phyloP scores from a whole-genome alignment of 352 stramenopile genomes.

The Globisporangium rhizosaccharum region DNA sequence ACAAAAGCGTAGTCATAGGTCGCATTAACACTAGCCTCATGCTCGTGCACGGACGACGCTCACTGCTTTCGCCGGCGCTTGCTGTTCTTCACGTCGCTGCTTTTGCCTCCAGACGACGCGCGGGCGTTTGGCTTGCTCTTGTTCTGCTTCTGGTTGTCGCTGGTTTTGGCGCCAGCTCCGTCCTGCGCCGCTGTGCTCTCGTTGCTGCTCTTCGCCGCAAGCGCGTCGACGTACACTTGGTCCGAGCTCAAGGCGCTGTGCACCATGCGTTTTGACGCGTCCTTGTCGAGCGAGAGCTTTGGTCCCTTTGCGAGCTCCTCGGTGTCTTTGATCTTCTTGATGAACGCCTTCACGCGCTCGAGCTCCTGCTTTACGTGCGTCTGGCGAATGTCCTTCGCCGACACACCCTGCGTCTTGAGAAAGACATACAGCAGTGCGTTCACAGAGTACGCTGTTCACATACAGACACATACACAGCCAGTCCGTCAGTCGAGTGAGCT shows the following conservation, averaged over 20 bases:
- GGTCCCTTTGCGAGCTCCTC: constrained; percentile 77
- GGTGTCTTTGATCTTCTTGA: constrained; percentile 89
- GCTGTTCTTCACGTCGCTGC: constrained; percentile 45
- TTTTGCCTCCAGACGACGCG: constrained; percentile 29
- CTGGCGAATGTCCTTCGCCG: constrained; percentile 83
- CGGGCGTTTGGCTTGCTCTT: constrained; percentile 34
- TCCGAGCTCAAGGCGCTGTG: constrained; percentile 82
- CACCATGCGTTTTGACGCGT: constrained; percentile 76
- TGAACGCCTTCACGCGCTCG: constrained; percentile 83
- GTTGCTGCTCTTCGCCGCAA: constrained; percentile 45
- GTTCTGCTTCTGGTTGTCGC: constrained; percentile 26
- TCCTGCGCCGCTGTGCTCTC: constrained; percentile 32
- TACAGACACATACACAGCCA: not conserved
- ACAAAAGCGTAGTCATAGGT: not conserved
- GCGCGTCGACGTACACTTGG: constrained; percentile 74
- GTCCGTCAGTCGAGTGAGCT: not conserved
- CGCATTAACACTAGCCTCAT: not conserved
- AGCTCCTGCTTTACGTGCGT: constrained; percentile 89
- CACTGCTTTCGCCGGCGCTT: constrained; percentile 21
- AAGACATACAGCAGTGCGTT: constrained; percentile 87
- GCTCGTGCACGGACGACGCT: not conserved
- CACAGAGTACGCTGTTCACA: constrained; percentile 66
- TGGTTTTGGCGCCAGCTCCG: constrained; percentile 7
- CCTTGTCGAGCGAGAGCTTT: constrained; percentile 71
- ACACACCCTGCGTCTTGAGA: constrained; percentile 83